These are phyloP conservation scores for Naganishia sp. DNA, from an alignment of 1,284 basidiomycete genomes.

Conservation along the genomic window DNA sequence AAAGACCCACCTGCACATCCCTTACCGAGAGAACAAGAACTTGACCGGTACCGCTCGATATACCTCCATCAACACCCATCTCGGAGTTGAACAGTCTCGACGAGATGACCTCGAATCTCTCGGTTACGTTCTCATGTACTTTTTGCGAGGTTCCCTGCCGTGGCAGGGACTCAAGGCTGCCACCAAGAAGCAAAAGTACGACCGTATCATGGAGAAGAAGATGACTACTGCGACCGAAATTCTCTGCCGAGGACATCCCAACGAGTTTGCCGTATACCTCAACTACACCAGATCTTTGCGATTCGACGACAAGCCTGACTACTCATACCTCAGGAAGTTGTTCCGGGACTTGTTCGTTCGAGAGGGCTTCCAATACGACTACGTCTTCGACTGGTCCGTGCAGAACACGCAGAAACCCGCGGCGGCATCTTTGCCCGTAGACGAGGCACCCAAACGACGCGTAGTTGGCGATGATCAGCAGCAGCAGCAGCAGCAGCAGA, in stretches of 20 bases:
- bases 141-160: conserved; percentile 90
- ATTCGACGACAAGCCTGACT: conserved; percentile 98
- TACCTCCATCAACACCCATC: conserved; percentile 98
- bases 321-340: conserved; percentile 95
- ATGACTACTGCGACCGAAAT: conserved; percentile 97
- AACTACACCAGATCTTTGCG: conserved; percentile 96
- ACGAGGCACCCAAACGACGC: conserved; percentile 29
- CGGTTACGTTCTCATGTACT: conserved; percentile 96
- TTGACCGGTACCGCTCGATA: conserved; percentile 97
- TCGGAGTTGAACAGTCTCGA: conserved; percentile 95
- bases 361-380: conserved; percentile 96
- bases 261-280: conserved; percentile 95
- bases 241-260: conserved; percentile 93
- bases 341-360: conserved; percentile 97
- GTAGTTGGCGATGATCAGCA: conserved; percentile 35
- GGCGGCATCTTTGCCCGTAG: conserved; percentile 16
- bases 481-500: conserved; percentile 26
- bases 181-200: conserved; percentile 99
- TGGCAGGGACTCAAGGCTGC: conserved; percentile 99
- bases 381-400: conserved; percentile 97
- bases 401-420: conserved; percentile 57
- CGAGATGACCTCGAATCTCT: conserved; percentile 95
- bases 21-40: conserved; percentile 99
- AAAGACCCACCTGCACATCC: conserved; percentile 98
- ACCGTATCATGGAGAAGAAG: conserved; percentile 99